phyloP scores from a whole-genome alignment of 148 eudicot species.

The Simmondsia chinensis region DNA sequence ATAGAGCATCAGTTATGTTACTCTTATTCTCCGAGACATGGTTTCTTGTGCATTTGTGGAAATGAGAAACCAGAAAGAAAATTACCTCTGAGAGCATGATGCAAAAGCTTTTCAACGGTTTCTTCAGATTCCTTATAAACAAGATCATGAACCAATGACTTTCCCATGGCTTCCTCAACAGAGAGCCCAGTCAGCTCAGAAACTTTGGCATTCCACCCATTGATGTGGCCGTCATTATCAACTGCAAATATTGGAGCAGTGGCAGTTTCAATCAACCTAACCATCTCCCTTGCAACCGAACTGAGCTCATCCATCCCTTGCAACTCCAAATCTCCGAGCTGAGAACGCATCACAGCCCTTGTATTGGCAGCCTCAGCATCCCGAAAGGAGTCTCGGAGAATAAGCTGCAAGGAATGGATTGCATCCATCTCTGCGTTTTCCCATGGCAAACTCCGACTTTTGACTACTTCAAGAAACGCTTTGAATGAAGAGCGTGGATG shows the following conservation, averaged over 20 bases:
- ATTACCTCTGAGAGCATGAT: conserved; percentile 67
- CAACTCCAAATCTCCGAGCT: conserved; percentile 35
- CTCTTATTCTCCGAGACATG: too few relatives aligned
- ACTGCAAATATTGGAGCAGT: conserved; percentile 95
- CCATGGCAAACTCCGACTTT: conserved; percentile 83
- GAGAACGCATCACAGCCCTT: conserved; percentile 41
- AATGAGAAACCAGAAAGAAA: too few relatives aligned
- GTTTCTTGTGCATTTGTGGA: too few relatives aligned
- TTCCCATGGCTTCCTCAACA: conserved; percentile 85
- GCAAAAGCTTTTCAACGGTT: conserved; percentile 52
- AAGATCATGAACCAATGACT: conserved; percentile 72
- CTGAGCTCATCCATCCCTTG: conserved; percentile 64
- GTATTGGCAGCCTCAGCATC: conserved; percentile 37
- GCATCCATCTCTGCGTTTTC: conserved; percentile 95
- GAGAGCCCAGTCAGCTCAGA: conserved; percentile 82
- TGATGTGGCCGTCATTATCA: conserved; percentile 56
- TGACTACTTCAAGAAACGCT: conserved; percentile 83
- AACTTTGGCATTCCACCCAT: conserved; percentile 93
- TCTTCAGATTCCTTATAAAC: conserved; percentile 62
- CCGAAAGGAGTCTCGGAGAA: conserved; percentile 63
- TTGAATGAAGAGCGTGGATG: conserved; percentile 91
- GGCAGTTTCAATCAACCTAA: conserved; percentile 93
- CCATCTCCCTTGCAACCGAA: conserved; percentile 86
- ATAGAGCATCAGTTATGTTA: too few relatives aligned
- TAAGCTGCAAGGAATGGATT: conserved; percentile 90